Base-by-base conservation (phyloP, 163 green algal genomes). In the Coccomyxa subellipsoidea region DNA sequence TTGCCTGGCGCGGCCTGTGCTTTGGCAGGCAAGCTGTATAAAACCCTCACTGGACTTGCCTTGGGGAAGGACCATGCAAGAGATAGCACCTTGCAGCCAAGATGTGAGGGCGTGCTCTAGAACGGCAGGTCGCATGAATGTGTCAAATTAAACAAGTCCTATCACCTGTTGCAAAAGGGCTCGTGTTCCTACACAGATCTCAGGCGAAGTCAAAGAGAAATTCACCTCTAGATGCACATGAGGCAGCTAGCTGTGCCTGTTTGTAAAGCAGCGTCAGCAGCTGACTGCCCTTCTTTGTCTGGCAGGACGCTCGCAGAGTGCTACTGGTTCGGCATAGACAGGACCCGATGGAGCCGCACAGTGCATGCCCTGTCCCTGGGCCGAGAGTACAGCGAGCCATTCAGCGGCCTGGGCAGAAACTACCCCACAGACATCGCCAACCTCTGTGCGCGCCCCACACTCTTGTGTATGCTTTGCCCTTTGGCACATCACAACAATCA, bases 251-350 rank as follows among this genome's bases (percentile, higher is more conserved):
- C 66, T 18, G 66, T 23, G 8, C 66, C 4, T 18, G 32, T 32
- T 7, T 23, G 1, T 34, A 36, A 36, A 23, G n/a, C 66, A 73
- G 66, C 66, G 32, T 73, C 2, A 35, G 66, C 66, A 73, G 3
- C 7, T 73, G 8, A 32, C 66, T 73, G 66, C 4, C 10, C 21
- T 23, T 34, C 59, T 72, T 2, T 73, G 29, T 73, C n/a, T 73
- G 7, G 59, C 81, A 87, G 88, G 27, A 88, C 88, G 6, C 69
- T 71, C 15, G 23, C 79, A 18, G 72, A 90, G 70, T 92, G 88
- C 77, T 89, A 83, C 80, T 92, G 81, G 80, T 86, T 86, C 27
- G 88, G 86, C 34, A n/a, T 85, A 9, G 71, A 85, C 27, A 78
- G 87, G 36, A 87, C 69, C 35, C 80, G 88, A 18, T 92, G 88